Base-by-base conservation (phyloP, 2,329 filamentous ascomycete species). In the Clonostachys solani region DNA sequence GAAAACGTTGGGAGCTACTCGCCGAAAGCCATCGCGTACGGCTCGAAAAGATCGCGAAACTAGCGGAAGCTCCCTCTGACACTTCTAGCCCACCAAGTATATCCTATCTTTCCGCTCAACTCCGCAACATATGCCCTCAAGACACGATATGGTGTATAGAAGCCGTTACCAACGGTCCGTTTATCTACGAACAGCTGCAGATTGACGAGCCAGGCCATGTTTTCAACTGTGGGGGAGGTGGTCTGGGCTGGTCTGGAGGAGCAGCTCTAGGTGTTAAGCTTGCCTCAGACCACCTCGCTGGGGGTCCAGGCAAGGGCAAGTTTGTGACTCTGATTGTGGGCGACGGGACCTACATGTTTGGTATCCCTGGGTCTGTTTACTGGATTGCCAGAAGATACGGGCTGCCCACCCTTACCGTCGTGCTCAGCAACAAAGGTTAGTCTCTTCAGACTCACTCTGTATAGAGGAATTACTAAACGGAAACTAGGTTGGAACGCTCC, bases 181-280 rank as follows among this genome's bases (percentile, higher is more conserved):
- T 80, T 33, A 80, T 90, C 2, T 74, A 79, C n/a, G 86, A 92
- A 53, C 85, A 90, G 52, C 68, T 92, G 7, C 81, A 83, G 54
- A 75, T 81, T 2, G 81, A 75, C 0, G 59, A 81, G 0, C 86
- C 87, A 0, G 86, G 86, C 0, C 81, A 78, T 2, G 89, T 83
- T 82, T 79, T 91, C 58, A 90, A 89, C 57, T 89, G 87, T 60
- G 87, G 87, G 3, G 87, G 84, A 5, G 86, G 86, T 13, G 87
- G 87, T 3, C 78, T 91, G 0, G 87, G 87, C 2, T 92, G 87
- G 87, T 86, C 80, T 12, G 87, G 86, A 13, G 87, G 87, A n/a
- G 87, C 70, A 42, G 82, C 84, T 1, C 64, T 91, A 2, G 87
- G 87, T 3, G 82, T 90, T 58, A 90, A 90, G 59, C 75, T 91